phyloP scores from a whole-genome alignment of 1,284 basidiomycete genomes.

The Cryptococcus deneoformans region DNA sequence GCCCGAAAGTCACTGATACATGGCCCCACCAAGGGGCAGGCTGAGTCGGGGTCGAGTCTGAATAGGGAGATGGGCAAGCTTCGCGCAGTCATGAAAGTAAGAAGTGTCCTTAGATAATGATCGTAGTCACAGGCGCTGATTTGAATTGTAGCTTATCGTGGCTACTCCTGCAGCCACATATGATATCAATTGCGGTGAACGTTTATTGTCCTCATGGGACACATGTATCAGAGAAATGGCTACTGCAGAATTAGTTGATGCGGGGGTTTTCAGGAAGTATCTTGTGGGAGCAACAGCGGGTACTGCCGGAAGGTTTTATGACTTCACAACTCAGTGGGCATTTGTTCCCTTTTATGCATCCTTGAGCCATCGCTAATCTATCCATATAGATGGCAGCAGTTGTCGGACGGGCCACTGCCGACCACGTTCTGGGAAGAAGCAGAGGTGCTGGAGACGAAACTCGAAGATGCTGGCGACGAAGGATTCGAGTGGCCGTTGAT shows the following conservation, averaged over 20 bases:
- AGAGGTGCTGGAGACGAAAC: slow-evolving; percentile 59
- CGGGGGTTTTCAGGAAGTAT: slow-evolving; percentile 30
- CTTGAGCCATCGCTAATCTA: slow-evolving; percentile 5
- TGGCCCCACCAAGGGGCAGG: not conserved
- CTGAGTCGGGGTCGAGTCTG: not conserved
- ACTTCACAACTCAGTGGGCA: slow-evolving; percentile 14
- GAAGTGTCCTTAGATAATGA: not conserved
- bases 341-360: not conserved
- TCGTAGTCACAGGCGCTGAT: slow-evolving; percentile 2
- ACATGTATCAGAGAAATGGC: slow-evolving; percentile 58
- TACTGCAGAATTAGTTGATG: slow-evolving; percentile 34
- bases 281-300: not conserved
- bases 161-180: slow-evolving; percentile 67
- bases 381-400: slow-evolving; percentile 42
- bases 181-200: slow-evolving; percentile 56
- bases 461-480: slow-evolving; percentile 45
- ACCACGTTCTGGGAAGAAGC: slow-evolving; percentile 68
- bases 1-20: not conserved
- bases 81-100: slow-evolving; percentile 68
- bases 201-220: slow-evolving; percentile 58
- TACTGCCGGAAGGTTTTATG: slow-evolving; percentile 15
- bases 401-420: slow-evolving; percentile 57
- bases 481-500: slow-evolving; percentile 32
- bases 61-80: slow-evolving; percentile 51
- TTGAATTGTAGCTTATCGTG: slow-evolving; percentile 63